Evolutionary conservation across 805 yeast species (phyloP).

Genomic region (Candida insectalens): DNA sequence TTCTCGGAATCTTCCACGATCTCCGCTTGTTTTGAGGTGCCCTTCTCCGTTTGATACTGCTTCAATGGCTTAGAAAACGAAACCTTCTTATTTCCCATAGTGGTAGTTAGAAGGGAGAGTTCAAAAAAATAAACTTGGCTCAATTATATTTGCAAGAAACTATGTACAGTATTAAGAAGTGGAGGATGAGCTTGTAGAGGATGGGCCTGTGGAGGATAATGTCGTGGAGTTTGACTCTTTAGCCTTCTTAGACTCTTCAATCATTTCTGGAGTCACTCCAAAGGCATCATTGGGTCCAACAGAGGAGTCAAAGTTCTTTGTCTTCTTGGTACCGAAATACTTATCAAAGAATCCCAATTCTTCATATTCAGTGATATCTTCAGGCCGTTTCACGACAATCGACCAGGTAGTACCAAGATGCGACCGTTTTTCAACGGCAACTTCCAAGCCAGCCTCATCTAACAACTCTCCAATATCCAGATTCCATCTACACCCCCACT

Average conservation of each 20-base stretch:
- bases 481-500: conserved; percentile 99
- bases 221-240: no score
- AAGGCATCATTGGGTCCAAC: conserved; percentile 5
- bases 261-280: not conserved
- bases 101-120: no score
- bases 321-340: conserved; percentile 28
- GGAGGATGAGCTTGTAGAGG: no score
- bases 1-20: no score
- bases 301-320: conserved; percentile 23
- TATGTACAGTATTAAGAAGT: no score
- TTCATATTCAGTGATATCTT: conserved; percentile 41
- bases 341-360: conserved; percentile 43
- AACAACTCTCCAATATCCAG: conserved; percentile 84
- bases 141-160: no score
- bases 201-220: no score
- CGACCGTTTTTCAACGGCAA: conserved; percentile 68
- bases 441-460: conserved; percentile 73
- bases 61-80: conserved; percentile 1
- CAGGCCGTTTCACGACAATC: conserved; percentile 66
- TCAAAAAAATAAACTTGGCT: no score
- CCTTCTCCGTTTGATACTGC: not conserved
- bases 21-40: no score
- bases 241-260: not conserved
- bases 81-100: no score
- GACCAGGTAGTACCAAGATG: conserved; percentile 94